These are phyloP conservation scores for Anthostomella pinea DNA, from an alignment of 2,329 filamentous ascomycete species.

Conservation along the genomic window DNA sequence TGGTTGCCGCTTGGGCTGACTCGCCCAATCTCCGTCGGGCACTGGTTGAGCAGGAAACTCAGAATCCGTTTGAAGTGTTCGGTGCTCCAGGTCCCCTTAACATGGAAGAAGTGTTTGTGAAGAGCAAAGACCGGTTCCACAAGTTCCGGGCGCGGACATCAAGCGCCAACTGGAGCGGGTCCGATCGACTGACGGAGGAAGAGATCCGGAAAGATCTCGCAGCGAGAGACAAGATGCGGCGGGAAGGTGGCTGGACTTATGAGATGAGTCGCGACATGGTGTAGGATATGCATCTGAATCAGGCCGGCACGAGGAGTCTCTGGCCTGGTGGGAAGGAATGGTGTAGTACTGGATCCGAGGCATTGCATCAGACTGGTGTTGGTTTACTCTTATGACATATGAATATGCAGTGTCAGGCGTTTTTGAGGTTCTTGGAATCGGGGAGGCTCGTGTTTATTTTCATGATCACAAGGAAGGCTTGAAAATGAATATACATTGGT, in stretches of 20 bases:
- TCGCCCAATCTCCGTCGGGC: constrained; percentile 76
- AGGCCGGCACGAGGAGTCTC: constrained; percentile 2
- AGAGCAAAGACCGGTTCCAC: constrained; percentile 79
- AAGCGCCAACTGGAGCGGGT: constrained; percentile 88
- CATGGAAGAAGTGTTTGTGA: constrained; percentile 95
- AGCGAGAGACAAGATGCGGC: constrained; percentile 63
- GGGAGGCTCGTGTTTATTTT: no score
- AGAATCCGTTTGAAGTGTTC: constrained; percentile 84
- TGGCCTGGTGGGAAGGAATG: background rate
- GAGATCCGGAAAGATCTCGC: constrained; percentile 70
- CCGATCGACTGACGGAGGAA: constrained; percentile 72
- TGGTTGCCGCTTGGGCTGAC: constrained; percentile 83
- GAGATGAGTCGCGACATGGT: constrained; percentile 36
- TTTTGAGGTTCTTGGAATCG: no score
- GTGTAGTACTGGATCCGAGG: background rate
- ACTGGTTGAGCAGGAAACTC: constrained; percentile 76
- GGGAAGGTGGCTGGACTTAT: constrained; percentile 72
- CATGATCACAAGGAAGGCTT: no score
- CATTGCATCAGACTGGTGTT: constrained; percentile 26
- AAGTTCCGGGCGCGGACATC: constrained; percentile 89
- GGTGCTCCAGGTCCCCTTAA: constrained; percentile 83
- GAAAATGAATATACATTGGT: no score
- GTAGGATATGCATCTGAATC: constrained; percentile 8
- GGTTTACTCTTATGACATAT: constrained; percentile 4
- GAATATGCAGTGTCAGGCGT: constrained; percentile 6